phyloP scores from a whole-genome alignment of 1,284 basidiomycete species.

The Cutaneotrichosporon sp. region DNA sequence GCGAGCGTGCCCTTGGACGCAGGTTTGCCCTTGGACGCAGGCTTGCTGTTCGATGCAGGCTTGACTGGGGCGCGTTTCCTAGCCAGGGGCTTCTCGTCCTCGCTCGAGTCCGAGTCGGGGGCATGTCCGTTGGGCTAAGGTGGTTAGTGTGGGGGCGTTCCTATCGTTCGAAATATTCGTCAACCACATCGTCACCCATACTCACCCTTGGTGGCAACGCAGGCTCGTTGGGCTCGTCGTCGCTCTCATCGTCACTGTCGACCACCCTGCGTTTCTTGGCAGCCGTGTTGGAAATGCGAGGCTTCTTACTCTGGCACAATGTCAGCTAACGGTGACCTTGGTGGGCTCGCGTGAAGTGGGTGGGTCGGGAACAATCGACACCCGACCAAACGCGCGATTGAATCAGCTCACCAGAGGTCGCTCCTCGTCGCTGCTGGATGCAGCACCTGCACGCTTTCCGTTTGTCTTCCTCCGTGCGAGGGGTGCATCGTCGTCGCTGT shows the following conservation, averaged over 20 bases:
- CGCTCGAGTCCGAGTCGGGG: conserved; percentile 20
- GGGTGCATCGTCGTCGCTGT: conserved; percentile 15
- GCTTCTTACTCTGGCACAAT: conserved; percentile 26
- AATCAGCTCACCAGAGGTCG: conserved; percentile 41
- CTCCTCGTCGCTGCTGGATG: conserved; percentile 38
- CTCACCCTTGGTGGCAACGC: conserved; percentile 21
- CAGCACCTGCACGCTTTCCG: conserved; percentile 28
- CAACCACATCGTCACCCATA: not conserved
- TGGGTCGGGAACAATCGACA: too few species aligned
- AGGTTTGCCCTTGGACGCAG: conserved; percentile 18
- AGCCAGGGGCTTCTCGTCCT: conserved; percentile 65
- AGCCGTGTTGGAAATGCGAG: conserved; percentile 15
- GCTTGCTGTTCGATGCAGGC: conserved; percentile 3
- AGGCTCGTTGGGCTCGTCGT: conserved; percentile 24
- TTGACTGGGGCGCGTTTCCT: conserved; percentile 52
- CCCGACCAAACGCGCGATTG: not conserved
- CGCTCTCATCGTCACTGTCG: conserved; percentile 28
- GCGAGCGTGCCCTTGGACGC: conserved; percentile 50
- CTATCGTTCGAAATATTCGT: conserved; percentile 1
- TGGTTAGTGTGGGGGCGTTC: not conserved
- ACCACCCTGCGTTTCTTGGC: conserved; percentile 38
- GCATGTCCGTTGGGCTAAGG: conserved; percentile 5
- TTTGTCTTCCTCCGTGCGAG: conserved; percentile 23
- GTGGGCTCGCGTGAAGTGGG: not conserved
- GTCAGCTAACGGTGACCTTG: not conserved